phyloP scores from a whole-genome alignment of 306 rosid species.

The Vigna nakashimae region DNA sequence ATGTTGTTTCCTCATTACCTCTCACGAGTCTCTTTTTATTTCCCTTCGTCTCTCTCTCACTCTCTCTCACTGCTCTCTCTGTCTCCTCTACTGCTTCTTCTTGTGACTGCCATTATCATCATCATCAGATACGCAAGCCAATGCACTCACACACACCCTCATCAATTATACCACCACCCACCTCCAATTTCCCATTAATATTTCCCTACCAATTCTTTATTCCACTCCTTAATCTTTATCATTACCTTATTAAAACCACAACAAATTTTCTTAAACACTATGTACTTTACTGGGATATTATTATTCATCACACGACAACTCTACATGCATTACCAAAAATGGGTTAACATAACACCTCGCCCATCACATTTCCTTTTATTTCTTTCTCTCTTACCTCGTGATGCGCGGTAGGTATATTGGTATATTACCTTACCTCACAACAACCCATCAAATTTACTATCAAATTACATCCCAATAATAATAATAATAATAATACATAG shows the following conservation, averaged over 20 bases:
- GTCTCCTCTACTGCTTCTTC: slow-evolving; percentile 46
- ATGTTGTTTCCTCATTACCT: slow-evolving; percentile 52
- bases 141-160: slow-evolving; percentile 45
- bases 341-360: not conserved
- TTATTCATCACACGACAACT: slow-evolving; percentile 35
- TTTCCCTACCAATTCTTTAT: slow-evolving; percentile 9
- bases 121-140: slow-evolving; percentile 53
- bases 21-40: slow-evolving; percentile 4
- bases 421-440: slow-evolving; percentile 25
- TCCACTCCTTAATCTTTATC: not conserved
- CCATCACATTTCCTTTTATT: slow-evolving; percentile 33
- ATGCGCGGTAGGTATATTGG: slow-evolving; percentile 3
- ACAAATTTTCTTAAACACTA: too few species aligned
- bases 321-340: slow-evolving; percentile 33
- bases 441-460: slow-evolving; percentile 14
- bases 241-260: not conserved
- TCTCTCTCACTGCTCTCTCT: slow-evolving; percentile 28
- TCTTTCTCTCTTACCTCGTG: slow-evolving; percentile 28
- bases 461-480: not conserved
- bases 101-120: slow-evolving; percentile 64
- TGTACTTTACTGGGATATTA: slow-evolving; percentile 18
- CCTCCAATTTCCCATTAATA: slow-evolving; percentile 59
- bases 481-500: not conserved
- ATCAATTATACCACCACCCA: slow-evolving; percentile 65
- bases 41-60: not conserved